Evolutionary conservation across 192 early-diverging fungal species (phyloP), one percentile per base, ranked within the genome.

Genomic region (Chytriomyces hyalinus): DNA sequence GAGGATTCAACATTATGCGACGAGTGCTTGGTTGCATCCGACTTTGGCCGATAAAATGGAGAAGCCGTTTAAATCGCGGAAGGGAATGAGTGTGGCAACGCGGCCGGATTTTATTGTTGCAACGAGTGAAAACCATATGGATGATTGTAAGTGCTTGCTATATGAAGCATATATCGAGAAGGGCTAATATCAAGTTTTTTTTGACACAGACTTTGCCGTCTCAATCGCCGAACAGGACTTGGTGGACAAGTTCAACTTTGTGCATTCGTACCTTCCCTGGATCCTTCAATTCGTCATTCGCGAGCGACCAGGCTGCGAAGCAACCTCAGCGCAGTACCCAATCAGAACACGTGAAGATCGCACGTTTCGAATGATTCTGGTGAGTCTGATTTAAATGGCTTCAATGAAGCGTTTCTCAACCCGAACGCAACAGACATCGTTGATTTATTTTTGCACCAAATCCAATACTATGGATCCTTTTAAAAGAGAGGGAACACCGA

Each of bases 21-120:
- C 81, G 17, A 68, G 80, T n/a, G 28, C 78, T 10, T 82, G 81
- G 81, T 51, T 82, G 61, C 72, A 79, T 72, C 77, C 80, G 24
- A 36, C 36, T 36, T 36, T 36, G 36, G 36, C 36, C 36, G 3
- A 36, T 0, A 36, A 36, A 36, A 43, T 10, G 48, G 48, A 68
- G 13, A 48, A 6, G 13, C 11, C 28, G 28, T 57, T 13, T 13
- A 57, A 57, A 57, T 13, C 13, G 53, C 13, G 53, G 20, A 57
- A 13, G 20, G 20, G 53, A 57, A n/a, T 20, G 53, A 57, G 20
- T 57, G 53, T 20, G 20, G 53, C 53, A 4, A 57, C 13, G 5
- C 13, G 20, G 15, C 3, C 74, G n/a, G 77, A 65, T 47, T 79
- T 78, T 65, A 9, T 73, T 47, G 77, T 72, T 9, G 53, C 77